Evolutionary conservation across 2,329 filamentous ascomycete genomes (phyloP).

Genomic region (Diaporthe capsici): DNA sequence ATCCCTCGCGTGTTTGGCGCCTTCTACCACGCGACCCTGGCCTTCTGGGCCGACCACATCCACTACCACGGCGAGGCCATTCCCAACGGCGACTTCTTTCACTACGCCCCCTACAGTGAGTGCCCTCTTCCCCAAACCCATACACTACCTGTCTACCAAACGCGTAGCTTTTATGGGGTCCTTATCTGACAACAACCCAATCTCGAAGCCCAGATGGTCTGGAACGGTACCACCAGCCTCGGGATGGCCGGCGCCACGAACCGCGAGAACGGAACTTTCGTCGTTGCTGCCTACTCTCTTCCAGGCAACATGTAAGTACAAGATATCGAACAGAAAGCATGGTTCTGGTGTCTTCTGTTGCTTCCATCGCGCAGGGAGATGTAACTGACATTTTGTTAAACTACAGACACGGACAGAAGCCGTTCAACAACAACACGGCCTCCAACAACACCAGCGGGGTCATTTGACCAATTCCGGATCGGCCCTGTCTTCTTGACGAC

Average conservation of each 20-base stretch:
- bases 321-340: not conserved
- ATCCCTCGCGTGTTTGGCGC: not conserved
- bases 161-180: not conserved
- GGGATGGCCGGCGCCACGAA: conserved; percentile 3
- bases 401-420: not conserved
- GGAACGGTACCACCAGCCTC: not conserved
- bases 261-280: conserved; percentile 15
- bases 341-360: too few relatives aligned
- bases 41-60: not conserved
- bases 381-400: not conserved
- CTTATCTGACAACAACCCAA: not conserved
- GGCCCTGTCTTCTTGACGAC: not conserved
- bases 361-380: not conserved
- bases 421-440: not conserved
- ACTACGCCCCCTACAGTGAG: conserved; percentile 19
- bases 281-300: conserved; percentile 24
- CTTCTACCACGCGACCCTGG: not conserved
- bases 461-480: not conserved
- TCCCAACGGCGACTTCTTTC: not conserved
- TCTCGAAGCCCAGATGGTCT: conserved; percentile 12
- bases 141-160: not conserved
- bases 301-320: conserved; percentile 11
- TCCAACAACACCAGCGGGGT: not conserved
- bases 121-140: too few relatives aligned
- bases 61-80: conserved; percentile 16